Percentiles rank a stretch among this genome's conserved stretches.
phyloP scores from a whole-genome alignment of 306 rosid species.

The Styphnolobium japonicum region DNA sequence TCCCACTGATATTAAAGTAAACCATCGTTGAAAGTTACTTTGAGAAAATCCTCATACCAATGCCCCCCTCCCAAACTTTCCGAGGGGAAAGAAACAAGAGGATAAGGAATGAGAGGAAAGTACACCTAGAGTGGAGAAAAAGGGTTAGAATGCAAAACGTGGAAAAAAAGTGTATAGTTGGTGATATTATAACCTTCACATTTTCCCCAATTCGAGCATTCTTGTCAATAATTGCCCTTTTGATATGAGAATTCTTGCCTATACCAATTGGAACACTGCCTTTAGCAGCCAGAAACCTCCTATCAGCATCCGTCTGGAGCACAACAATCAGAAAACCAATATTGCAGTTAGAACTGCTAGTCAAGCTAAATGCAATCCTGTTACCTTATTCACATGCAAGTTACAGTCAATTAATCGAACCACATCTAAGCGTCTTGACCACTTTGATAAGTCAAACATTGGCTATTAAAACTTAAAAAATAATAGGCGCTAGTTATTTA shows the following conservation, averaged over 20 bases:
- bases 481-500: not conserved
- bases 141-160: not conserved
- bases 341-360: not conserved
- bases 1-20: no score
- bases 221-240: slow-evolving; percentile 95
- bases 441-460: slow-evolving; percentile 1
- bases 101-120: no score
- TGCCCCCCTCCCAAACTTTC: no score
- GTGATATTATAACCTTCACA: slow-evolving; percentile 59
- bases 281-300: slow-evolving; percentile 76
- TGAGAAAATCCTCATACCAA: no score
- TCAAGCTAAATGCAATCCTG: slow-evolving; percentile 1
- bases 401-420: not conserved
- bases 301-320: slow-evolving; percentile 80
- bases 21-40: no score
- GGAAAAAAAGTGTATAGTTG: not conserved
- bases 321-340: slow-evolving; percentile 28
- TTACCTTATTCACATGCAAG: not conserved
- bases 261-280: slow-evolving; percentile 95
- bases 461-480: not conserved
- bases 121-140: not conserved
- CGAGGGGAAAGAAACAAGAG: no score
- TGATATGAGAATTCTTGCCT: slow-evolving; percentile 85
- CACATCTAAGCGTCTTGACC: not conserved
- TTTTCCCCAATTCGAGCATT: slow-evolving; percentile 93